A percentile compares a stretch with the other conserved stretches of the same genome.
These are phyloP conservation scores for Verticillium dahliae DNA, from an alignment of 2,329 filamentous ascomycete genomes.

Conservation along the genomic window DNA sequence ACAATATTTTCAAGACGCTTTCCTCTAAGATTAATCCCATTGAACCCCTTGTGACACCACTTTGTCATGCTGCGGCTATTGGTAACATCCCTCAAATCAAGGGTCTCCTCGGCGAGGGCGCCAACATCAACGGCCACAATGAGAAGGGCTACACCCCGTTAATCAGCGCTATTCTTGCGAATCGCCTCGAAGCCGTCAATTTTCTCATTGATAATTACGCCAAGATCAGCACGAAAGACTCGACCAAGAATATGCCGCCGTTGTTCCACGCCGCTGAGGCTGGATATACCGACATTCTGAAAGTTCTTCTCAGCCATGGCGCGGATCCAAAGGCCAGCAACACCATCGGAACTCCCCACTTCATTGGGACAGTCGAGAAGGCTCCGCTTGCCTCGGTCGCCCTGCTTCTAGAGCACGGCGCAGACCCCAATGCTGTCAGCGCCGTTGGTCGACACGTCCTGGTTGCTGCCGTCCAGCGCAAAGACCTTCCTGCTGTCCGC, in stretches of 20 bases:
- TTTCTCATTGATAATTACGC: constrained; percentile 25
- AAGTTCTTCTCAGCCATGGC: constrained; percentile 20
- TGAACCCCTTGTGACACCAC: constrained; percentile 25
- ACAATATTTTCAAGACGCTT: background rate
- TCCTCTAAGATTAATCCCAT: background rate
- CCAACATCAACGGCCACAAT: constrained; percentile 24
- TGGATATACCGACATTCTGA: constrained; percentile 19
- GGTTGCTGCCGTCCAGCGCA: constrained; percentile 18
- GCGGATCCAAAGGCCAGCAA: constrained; percentile 21
- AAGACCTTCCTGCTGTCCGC: constrained; percentile 11
- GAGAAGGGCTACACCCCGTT: constrained; percentile 24
- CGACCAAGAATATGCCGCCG: constrained; percentile 16
- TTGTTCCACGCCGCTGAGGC: constrained; percentile 24
- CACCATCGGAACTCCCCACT: constrained; percentile 19
- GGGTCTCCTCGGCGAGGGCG: constrained; percentile 22
- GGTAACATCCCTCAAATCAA: constrained; percentile 23
- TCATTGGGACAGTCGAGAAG: constrained; percentile 20
- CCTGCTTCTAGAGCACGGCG: constrained; percentile 22
- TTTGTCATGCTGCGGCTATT: constrained; percentile 23
- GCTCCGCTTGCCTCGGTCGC: constrained; percentile 18
- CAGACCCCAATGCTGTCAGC: constrained; percentile 18
- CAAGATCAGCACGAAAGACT: constrained; percentile 15
- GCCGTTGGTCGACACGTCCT: constrained; percentile 19
- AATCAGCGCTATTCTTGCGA: constrained; percentile 19
- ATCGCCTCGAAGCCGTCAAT: constrained; percentile 19